These are phyloP conservation scores for Skeletonema potamos DNA, from an alignment of 108 stramenopile species.

Conservation along the genomic window DNA sequence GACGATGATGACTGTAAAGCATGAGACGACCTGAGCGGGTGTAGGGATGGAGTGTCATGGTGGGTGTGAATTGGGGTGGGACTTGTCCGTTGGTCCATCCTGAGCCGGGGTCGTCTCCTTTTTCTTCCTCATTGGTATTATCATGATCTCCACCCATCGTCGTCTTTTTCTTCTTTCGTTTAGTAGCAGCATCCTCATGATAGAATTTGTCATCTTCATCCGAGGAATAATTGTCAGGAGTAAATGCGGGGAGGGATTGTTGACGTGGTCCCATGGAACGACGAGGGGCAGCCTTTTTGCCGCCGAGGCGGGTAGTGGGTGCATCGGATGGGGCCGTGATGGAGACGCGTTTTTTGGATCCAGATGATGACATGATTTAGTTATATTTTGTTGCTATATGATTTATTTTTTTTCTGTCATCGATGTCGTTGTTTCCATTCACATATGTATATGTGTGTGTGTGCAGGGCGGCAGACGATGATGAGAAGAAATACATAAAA, in stretches of 20 bases:
- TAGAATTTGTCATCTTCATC: slow-evolving; percentile 38
- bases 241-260: slow-evolving; percentile 33
- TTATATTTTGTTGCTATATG: neutral
- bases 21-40: slow-evolving; percentile 70
- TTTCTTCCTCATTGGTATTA: too few relatives aligned
- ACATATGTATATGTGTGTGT: too few relatives aligned
- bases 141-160: too few relatives aligned
- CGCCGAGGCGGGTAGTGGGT: too few relatives aligned
- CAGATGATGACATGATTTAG: neutral
- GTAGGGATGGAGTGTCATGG: slow-evolving; percentile 46
- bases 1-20: slow-evolving; percentile 63
- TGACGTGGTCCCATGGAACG: slow-evolving; percentile 26
- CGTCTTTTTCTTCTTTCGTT: neutral
- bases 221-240: slow-evolving; percentile 33
- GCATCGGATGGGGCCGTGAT: slow-evolving; percentile 3
- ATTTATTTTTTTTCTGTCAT: too few relatives aligned
- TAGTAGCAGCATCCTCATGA: neutral
- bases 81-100: slow-evolving; percentile 85
- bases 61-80: slow-evolving; percentile 49
- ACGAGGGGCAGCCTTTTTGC: neutral
- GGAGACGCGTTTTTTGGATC: slow-evolving; percentile 14
- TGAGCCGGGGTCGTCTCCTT: slow-evolving; percentile 36
- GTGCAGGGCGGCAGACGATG: too few relatives aligned
- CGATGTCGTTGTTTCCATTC: too few relatives aligned
- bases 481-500: too few relatives aligned